A percentile compares a stretch with the other conserved stretches of the same genome.
Conservation (phyloP, 2,329 filamentous ascomycete species). For the Trichoderma sp. region DNA sequence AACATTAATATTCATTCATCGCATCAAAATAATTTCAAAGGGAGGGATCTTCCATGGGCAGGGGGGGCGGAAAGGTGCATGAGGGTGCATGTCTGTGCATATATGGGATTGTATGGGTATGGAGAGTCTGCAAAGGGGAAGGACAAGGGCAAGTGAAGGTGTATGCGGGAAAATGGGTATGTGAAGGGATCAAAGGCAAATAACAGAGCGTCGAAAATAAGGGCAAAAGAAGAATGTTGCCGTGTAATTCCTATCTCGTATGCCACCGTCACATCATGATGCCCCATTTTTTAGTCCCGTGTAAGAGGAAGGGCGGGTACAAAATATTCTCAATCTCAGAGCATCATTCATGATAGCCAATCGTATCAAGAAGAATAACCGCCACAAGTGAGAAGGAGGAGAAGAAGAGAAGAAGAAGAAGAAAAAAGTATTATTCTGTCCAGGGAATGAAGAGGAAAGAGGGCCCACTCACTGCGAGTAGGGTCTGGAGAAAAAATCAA, state of each 20-base stretch:
- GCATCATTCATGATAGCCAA: slow-evolving; percentile 25
- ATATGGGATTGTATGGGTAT: background rate
- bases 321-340: slow-evolving; percentile 24
- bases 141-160: background rate
- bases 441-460: slow-evolving; percentile 26
- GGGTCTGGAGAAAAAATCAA: slow-evolving; percentile 33
- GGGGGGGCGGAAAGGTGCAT: background rate
- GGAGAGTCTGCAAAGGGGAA: background rate
- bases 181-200: background rate
- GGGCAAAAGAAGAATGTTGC: slow-evolving; percentile 27
- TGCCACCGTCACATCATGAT: slow-evolving; percentile 34
- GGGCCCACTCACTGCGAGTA: slow-evolving; percentile 24
- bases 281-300: slow-evolving; percentile 31
- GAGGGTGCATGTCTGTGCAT: background rate
- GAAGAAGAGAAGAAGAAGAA: slow-evolving; percentile 10
- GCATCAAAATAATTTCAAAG: slow-evolving; percentile 20
- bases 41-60: background rate
- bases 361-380: slow-evolving; percentile 17
- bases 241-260: slow-evolving; percentile 44
- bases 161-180: background rate
- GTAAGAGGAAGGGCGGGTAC: slow-evolving; percentile 28
- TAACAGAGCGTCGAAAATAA: slow-evolving; percentile 13
- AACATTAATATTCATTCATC: slow-evolving; percentile 37
- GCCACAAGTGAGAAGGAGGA: slow-evolving; percentile 22
- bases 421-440: slow-evolving; percentile 26